These are phyloP conservation scores for Vitis rotundifolia DNA, from an alignment of 164 flowering plant species.

Conservation along the genomic window DNA sequence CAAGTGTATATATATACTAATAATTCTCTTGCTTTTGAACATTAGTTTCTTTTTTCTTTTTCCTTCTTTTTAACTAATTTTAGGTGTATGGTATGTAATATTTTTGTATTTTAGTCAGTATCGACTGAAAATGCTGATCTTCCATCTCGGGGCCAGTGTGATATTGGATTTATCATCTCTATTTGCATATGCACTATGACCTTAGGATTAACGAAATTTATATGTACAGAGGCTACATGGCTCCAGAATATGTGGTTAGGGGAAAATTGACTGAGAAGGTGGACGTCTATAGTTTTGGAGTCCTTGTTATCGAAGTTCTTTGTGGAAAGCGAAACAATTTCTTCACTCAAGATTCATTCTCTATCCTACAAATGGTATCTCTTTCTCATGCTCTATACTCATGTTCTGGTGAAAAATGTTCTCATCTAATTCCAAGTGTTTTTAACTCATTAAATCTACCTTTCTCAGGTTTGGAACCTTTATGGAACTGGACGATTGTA, in stretches of 20 bases:
- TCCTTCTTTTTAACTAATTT: background rate
- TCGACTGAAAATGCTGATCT: too few relatives aligned
- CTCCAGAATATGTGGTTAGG: constrained; percentile 61
- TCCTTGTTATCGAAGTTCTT: constrained; percentile 58
- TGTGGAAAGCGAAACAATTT: constrained; percentile 42
- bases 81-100: too few relatives aligned
- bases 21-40: background rate
- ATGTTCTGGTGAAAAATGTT: background rate
- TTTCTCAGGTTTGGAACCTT: constrained; percentile 63
- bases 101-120: too few relatives aligned
- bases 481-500: constrained; percentile 37
- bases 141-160: too few relatives aligned
- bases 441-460: background rate
- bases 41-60: too few relatives aligned
- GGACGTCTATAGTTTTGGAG: constrained; percentile 78
- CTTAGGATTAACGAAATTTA: background rate
- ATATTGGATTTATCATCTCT: too few relatives aligned
- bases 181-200: too few relatives aligned
- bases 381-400: background rate
- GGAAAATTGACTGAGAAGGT: constrained; percentile 76
- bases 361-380: constrained; percentile 49
- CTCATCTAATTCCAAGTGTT: background rate
- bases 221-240: constrained; percentile 64
- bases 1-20: background rate
- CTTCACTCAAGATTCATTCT: constrained; percentile 28